Percentiles rank a stretch among this genome's conserved stretches.
Conservation (phyloP, 2,329 filamentous ascomycete species). For the Trichoderma oligosporum region DNA sequence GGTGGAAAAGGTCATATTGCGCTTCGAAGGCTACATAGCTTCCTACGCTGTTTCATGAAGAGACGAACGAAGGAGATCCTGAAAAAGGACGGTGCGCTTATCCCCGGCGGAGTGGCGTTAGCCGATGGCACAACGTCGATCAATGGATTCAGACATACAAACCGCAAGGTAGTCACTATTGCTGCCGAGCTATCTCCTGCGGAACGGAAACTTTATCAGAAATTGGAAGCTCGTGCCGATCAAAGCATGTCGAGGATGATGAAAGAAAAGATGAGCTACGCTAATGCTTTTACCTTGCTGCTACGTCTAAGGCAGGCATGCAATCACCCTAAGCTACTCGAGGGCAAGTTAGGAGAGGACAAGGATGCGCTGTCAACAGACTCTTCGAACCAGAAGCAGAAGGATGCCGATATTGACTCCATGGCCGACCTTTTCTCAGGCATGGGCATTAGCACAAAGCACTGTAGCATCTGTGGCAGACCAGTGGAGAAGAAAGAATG, state of each 20-base stretch:
- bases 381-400: conserved; percentile 45
- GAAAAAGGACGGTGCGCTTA: conserved; percentile 77
- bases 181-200: conserved; percentile 72
- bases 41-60: conserved; percentile 95
- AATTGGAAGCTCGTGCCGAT: conserved; percentile 79
- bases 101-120: conserved; percentile 64
- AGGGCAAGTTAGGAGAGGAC: conserved; percentile 80
- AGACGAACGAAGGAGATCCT: conserved; percentile 97
- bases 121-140: conserved; percentile 50
- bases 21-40: conserved; percentile 77
- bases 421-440: conserved; percentile 84
- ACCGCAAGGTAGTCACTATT: conserved; percentile 80
- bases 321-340: conserved; percentile 87
- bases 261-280: conserved; percentile 79
- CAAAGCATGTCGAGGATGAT: conserved; percentile 86
- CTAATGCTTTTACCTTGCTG: conserved; percentile 88
- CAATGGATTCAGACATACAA: conserved; percentile 82
- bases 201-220: conserved; percentile 81
- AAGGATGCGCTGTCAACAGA: conserved; percentile 75
- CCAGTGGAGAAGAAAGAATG: conserved; percentile 54
- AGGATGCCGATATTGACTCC: conserved; percentile 68
- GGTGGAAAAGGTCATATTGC: conserved; percentile 85
- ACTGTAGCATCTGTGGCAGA: conserved; percentile 78
- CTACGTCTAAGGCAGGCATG: conserved; percentile 87
- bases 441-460: conserved; percentile 71